Conservation (phyloP, 768 basidiomycete genomes). For the Pholiota molesta region DNA sequence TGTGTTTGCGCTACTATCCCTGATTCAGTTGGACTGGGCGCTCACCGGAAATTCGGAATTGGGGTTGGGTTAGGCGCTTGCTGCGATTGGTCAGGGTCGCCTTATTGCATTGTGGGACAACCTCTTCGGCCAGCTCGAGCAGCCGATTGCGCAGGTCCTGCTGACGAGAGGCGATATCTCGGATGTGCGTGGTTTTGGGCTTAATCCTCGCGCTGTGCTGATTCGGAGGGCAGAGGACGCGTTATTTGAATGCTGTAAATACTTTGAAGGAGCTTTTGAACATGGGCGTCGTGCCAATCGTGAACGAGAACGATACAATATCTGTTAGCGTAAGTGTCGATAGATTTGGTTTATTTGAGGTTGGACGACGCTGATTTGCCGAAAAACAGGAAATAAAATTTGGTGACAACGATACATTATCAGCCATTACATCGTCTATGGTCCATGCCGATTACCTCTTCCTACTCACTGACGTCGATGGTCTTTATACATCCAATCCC, state of each 20-base stretch:
- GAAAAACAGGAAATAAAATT: conserved; percentile 93
- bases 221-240: conserved; percentile 65
- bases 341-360: background rate
- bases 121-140: conserved; percentile 89
- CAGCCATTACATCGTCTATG: conserved; percentile 97
- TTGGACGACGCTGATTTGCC: background rate
- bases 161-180: conserved; percentile 96
- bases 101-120: conserved; percentile 98
- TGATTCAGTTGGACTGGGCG: background rate
- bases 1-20: conserved; percentile 34
- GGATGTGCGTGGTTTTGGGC: conserved; percentile 60
- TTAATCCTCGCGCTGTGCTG: background rate
- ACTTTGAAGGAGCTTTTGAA: conserved; percentile 89
- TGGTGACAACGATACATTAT: conserved; percentile 97
- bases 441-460: conserved; percentile 98
- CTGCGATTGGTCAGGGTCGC: conserved; percentile 95
- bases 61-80: conserved; percentile 67
- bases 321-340: conserved; percentile 83
- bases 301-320: conserved; percentile 99
- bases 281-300: conserved; percentile 96
- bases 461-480: conserved; percentile 95
- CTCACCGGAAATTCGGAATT: background rate
- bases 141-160: conserved; percentile 94
- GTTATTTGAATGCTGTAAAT: conserved; percentile 96
- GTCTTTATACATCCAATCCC: conserved; percentile 94